Conservation (phyloP, 2,329 filamentous ascomycete genomes). For the Pseudocercospora vitis region DNA sequence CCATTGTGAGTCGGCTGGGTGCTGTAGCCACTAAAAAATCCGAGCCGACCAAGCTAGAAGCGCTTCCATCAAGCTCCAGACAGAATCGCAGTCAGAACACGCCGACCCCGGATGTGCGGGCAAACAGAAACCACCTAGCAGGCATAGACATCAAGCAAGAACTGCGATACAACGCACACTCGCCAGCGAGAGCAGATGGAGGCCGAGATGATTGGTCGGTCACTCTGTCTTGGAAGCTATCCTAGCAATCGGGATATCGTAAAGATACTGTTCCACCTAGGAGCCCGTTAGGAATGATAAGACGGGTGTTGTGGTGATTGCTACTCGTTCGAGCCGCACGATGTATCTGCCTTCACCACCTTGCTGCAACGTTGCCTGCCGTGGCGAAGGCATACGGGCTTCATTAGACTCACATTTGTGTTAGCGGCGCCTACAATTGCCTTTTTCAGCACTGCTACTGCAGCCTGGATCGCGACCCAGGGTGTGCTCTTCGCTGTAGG, state of each 20-base stretch:
- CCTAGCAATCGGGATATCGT: conserved; percentile 9
- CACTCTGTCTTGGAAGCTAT: not conserved
- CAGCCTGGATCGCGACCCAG: conserved; percentile 41
- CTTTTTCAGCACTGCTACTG: conserved; percentile 38
- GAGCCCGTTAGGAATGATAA: not conserved
- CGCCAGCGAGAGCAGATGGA: not conserved
- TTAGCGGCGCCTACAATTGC: conserved; percentile 38
- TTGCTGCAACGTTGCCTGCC: conserved; percentile 41
- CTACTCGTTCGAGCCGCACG: conserved; percentile 46
- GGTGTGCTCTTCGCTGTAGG: conserved; percentile 47
- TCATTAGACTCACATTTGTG: conserved; percentile 40
- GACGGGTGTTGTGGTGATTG: conserved; percentile 45
- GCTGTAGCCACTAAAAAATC: not conserved
- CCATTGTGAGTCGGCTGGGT: too few species aligned
- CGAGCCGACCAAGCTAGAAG: not conserved
- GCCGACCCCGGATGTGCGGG: not conserved
- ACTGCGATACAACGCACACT: not conserved
- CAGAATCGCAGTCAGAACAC: not conserved
- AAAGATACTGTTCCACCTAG: not conserved
- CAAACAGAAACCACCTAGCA: not conserved
- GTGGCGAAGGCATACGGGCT: conserved; percentile 37
- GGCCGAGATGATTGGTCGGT: not conserved
- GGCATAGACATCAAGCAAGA: not conserved
- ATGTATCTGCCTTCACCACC: conserved; percentile 48
- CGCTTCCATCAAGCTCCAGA: not conserved